These are phyloP conservation scores for Trichoderma sp. DNA, from an alignment of 2,329 filamentous ascomycete genomes.

Conservation along the genomic window DNA sequence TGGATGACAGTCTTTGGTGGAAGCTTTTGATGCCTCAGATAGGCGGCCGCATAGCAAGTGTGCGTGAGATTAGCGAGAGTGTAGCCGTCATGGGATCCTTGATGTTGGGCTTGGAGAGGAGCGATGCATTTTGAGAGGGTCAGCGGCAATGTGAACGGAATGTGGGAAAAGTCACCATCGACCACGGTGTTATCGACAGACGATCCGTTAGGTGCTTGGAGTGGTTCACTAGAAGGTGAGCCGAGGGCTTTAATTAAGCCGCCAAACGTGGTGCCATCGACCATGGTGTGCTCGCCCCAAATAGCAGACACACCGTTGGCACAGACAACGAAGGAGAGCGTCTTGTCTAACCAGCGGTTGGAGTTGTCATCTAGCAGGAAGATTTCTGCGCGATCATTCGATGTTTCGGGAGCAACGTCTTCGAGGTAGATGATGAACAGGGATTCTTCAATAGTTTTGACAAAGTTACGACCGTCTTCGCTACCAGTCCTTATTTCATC, in stretches of 20 bases:
- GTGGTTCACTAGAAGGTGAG: neutral
- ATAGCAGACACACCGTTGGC: conserved; percentile 18
- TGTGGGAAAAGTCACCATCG: neutral
- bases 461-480: neutral
- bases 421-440: conserved; percentile 19
- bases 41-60: neutral
- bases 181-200: neutral
- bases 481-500: conserved; percentile 1
- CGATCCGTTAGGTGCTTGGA: neutral
- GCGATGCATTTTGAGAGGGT: neutral
- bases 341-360: conserved; percentile 22
- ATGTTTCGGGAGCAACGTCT: conserved; percentile 6
- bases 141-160: neutral
- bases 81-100: neutral
- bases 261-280: conserved; percentile 18
- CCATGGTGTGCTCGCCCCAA: conserved; percentile 17
- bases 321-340: conserved; percentile 13
- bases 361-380: conserved; percentile 12
- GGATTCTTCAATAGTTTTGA: conserved; percentile 14
- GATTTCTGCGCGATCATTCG: neutral
- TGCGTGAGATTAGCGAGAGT: neutral
- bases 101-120: neutral
- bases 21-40: neutral
- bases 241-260: neutral
- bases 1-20: conserved; percentile 1